Base-by-base conservation (phyloP, 805 yeast genomes). In the Ogataea pignaliae region DNA sequence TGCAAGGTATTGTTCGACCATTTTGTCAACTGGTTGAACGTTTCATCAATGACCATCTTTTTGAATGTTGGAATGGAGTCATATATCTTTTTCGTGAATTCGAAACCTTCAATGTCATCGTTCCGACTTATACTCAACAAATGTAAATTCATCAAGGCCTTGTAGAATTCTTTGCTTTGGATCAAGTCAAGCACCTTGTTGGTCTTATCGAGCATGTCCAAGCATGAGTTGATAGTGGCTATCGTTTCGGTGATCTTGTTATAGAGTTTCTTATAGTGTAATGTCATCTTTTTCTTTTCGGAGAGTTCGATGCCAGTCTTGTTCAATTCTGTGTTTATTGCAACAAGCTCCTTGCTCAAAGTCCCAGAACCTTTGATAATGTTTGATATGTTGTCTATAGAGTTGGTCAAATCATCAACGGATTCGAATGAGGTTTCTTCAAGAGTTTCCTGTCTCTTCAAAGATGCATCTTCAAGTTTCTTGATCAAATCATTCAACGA, bases 181-280 rank as follows among this genome's bases (percentile, higher is more conserved):
- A 88, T 84, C 57, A 90, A 69, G 34, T 86, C 90, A 59, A 88
- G 88, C 39, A 89, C 86, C 56, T 82, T 85, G 64, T 89, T 90
- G 13, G 95, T 85, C 53, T 85, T 75, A 57, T 90, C 96, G 43
- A 91, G 71, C 10, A 90, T 90, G 51, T 85, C 88, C 18, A 90
- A 70, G 52, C 95, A 85, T 40, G 81, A 73, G 43, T 76, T 79
- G 31, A 91, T 77, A 16, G 88, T 79, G 34, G 76, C 72, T 8
- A 77, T 77, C 0, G 96, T 83, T 52, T 85, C 88, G 42, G 78
- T 76, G 48, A 91, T 82, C 59, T 85, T 86, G 41, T 69, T 68
- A 14, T 80, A 72, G 7, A 84, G 76, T 51, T 81, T 82, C 53
- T 83, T 84, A 46, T 79, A 69, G 41, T 78, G 79, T 18, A 85